A percentile compares a stretch with the other conserved stretches of the same genome.
These are phyloP conservation scores for Hordeum vulgare DNA, from an alignment of 176 grass and related monocot species.

Conservation along the genomic window MorexV3_pseudomolecules_assembly NC_058518.1:310732637-310733136, in stretches of 20 bases:
- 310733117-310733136: conserved; percentile 83
- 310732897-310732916: not conserved
- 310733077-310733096: conserved; percentile 79
- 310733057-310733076: conserved; percentile 66
- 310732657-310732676: conserved; percentile 84
- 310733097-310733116: conserved; percentile 75
- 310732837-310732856: not conserved
- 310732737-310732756: not conserved
- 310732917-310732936: not conserved
- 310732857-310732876: conserved; percentile 10
- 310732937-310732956: not conserved
- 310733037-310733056: conserved; percentile 36
- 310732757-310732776: conserved; percentile 24
- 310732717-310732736: not conserved
- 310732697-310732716: not conserved
- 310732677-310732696: conserved; percentile 28
- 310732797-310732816: conserved; percentile 52
- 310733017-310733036: conserved; percentile 64
- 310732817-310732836: conserved; percentile 45
- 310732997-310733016: conserved; percentile 29
- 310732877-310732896: not conserved
- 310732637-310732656: conserved; percentile 66
- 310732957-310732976: not conserved
- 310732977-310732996: not conserved
- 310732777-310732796: conserved; percentile 74